Percentiles rank a stretch among this genome's conserved stretches.
Conservation (phyloP, 805 yeast genomes). For the Komagataella pseudopastoris region DNA sequence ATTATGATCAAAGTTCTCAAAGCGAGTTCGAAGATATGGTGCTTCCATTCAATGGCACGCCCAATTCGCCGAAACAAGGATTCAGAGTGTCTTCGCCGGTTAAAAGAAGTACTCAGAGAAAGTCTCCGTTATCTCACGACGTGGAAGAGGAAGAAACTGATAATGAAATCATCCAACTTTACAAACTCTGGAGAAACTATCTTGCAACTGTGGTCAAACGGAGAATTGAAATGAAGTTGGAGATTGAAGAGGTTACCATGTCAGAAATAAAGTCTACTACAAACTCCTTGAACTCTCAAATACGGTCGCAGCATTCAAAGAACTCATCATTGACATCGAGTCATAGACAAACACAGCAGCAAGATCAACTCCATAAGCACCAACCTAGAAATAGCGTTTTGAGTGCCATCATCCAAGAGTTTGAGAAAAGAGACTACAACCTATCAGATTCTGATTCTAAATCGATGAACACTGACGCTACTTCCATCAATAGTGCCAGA, state of each 20-base stretch:
- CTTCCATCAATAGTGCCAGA: not conserved
- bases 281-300: not conserved
- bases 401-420: not conserved
- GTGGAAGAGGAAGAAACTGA: not conserved
- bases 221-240: constrained; percentile 16
- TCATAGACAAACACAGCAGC: not conserved
- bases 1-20: not conserved
- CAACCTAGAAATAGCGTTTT: not conserved
- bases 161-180: not conserved
- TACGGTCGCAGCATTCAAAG: not conserved
- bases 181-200: constrained; percentile 14
- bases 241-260: constrained; percentile 7
- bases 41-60: not conserved
- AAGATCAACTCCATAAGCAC: not conserved
- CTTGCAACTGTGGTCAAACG: constrained; percentile 11
- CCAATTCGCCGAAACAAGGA: not conserved
- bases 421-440: not conserved
- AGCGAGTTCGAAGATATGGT: not conserved
- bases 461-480: not conserved
- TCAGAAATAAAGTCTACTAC: not conserved
- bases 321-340: not conserved
- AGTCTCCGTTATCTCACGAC: not conserved
- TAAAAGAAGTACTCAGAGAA: not conserved
- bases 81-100: not conserved
- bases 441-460: not conserved